phyloP scores from a whole-genome alignment of 192 early-diverging fungal species.

The Coemansia biformis region DNA sequence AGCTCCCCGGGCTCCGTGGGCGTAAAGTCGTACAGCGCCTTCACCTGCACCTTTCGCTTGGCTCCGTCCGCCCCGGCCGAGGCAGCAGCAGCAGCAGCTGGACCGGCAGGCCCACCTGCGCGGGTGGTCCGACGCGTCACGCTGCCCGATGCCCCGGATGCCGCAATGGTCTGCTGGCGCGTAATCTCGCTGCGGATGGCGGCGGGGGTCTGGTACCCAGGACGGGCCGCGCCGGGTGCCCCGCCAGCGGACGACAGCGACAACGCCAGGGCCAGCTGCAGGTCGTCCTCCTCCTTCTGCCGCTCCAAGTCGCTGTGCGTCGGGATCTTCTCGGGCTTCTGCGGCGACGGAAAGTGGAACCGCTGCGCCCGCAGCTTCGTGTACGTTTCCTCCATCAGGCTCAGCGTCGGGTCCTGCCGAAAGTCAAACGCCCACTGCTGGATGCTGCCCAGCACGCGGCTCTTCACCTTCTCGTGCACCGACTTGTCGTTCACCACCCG shows the following conservation, averaged over 20 bases:
- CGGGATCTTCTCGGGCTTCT: conserved; percentile 73
- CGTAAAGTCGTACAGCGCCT: conserved; percentile 89
- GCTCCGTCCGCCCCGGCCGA: conserved; percentile 9
- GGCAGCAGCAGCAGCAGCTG: conserved; percentile 19
- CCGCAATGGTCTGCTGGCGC: conserved; percentile 34
- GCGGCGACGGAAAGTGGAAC: conserved; percentile 67
- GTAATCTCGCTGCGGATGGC: conserved; percentile 48
- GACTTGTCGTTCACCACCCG: conserved; percentile 68
- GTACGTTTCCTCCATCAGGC: conserved; percentile 74
- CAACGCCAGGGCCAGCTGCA: conserved; percentile 86
- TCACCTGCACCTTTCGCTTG: conserved; percentile 70
- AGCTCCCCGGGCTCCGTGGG: conserved; percentile 89
- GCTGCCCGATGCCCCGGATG: background rate
- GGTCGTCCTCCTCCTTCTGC: conserved; percentile 91
- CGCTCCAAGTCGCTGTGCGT: conserved; percentile 67
- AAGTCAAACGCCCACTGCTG: conserved; percentile 90
- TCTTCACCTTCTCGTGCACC: conserved; percentile 75
- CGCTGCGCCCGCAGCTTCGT: conserved; percentile 45
- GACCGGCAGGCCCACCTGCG: background rate
- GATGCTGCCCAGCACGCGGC: conserved; percentile 78
- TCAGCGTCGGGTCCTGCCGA: conserved; percentile 68
- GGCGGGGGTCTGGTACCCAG: conserved; percentile 31
- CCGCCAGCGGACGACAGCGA: conserved; percentile 61
- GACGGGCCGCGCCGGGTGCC: background rate
- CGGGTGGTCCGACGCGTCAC: conserved; percentile 20